phyloP scores from a whole-genome alignment of 306 rosid genomes.

The Vachellia collinsii region DNA sequence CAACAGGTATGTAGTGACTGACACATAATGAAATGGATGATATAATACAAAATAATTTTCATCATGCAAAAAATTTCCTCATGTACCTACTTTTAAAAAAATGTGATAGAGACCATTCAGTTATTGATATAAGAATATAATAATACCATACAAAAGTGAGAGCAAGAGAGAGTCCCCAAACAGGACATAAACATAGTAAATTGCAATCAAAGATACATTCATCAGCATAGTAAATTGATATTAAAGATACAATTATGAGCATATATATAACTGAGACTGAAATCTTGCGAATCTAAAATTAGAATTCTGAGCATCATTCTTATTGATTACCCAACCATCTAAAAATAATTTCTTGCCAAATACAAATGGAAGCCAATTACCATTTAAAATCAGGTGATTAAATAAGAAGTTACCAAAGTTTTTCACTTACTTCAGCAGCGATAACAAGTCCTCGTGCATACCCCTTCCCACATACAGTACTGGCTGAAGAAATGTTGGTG shows the following conservation, averaged over 20 bases:
- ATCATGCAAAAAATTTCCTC: not conserved
- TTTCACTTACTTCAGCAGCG: conserved; percentile 78
- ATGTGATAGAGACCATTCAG: not conserved
- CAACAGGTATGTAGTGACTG: not conserved
- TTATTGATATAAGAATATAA: not conserved
- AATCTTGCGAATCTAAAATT: not conserved
- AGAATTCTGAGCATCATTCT: not conserved
- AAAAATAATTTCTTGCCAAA: not conserved
- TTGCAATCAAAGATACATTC: not conserved
- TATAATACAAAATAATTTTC: not conserved
- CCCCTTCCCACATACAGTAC: conserved; percentile 90
- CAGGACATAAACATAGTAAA: not conserved
- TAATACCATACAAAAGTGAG: not conserved
- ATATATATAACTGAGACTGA: conserved; percentile 8
- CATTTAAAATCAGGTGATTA: conserved; percentile 3
- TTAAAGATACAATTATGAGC: conserved; percentile 12
- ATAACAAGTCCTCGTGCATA: conserved; percentile 80
- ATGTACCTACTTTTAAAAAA: not conserved
- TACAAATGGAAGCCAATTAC: not conserved
- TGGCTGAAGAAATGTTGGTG: conserved; percentile 71
- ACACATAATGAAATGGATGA: not conserved
- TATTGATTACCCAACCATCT: not conserved
- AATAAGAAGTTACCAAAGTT: conserved; percentile 23
- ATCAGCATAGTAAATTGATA: not conserved
- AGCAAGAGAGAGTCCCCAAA: not conserved